Percentiles rank a stretch among this genome's conserved stretches.
These are phyloP conservation scores for Colletotrichum cordylinicola DNA, from an alignment of 2,329 filamentous ascomycete species.

Conservation along the genomic window DNA sequence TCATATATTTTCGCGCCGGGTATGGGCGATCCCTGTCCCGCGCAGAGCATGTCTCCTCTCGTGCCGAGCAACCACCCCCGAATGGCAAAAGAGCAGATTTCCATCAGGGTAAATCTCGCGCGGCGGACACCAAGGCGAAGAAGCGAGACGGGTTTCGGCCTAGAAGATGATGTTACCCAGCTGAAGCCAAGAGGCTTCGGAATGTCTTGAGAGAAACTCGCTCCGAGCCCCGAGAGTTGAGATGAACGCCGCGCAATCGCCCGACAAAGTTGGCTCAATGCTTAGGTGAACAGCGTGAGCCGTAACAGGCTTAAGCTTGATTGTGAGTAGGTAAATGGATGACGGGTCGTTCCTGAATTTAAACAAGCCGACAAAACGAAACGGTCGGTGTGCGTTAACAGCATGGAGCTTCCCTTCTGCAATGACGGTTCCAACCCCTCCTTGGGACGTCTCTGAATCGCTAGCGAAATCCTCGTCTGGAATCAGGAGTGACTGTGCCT, in stretches of 20 bases:
- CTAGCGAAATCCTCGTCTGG: background rate
- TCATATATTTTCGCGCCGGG: background rate
- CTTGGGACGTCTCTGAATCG: background rate
- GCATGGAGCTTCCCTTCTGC: background rate
- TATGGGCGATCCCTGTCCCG: background rate
- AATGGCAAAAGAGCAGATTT: background rate
- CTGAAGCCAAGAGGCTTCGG: background rate
- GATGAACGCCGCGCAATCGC: background rate
- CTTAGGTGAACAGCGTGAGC: background rate
- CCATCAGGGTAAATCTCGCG: background rate
- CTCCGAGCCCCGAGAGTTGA: background rate
- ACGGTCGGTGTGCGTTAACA: background rate
- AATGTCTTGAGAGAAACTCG: background rate
- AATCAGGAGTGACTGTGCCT: background rate
- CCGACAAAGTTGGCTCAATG: background rate
- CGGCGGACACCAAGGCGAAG: background rate
- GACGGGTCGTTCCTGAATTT: background rate
- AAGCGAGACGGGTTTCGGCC: background rate
- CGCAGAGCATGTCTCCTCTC: background rate
- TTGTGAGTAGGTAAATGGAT: background rate
- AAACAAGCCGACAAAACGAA: background rate
- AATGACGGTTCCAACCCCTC: background rate
- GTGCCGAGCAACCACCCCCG: background rate
- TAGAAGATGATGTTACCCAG: background rate
- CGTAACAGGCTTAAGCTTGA: background rate